Evolutionary conservation across 805 yeast genomes (phyloP).

Genomic region (Yarrowia bubula): DNA sequence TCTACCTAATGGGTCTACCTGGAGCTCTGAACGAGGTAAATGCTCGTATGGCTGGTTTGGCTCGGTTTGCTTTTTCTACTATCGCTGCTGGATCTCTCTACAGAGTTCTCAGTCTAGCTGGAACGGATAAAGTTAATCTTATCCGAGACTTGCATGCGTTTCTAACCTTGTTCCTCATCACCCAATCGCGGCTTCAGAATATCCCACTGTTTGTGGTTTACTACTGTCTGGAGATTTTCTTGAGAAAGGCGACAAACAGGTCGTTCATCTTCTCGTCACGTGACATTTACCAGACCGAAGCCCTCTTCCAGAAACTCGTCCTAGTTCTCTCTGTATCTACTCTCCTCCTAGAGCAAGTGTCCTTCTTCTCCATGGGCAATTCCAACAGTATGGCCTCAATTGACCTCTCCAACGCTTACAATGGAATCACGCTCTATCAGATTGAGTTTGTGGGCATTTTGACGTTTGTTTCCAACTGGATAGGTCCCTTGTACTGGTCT

Average conservation of each 20-base stretch:
- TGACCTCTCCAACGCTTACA: slow-evolving; percentile 87
- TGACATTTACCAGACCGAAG: slow-evolving; percentile 12
- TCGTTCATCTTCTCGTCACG: slow-evolving; percentile 21
- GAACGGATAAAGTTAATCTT: not conserved
- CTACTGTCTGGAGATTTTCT: slow-evolving; percentile 32
- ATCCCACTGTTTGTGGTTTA: slow-evolving; percentile 55
- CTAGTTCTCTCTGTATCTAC: slow-evolving; percentile 39
- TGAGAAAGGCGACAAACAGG: slow-evolving; percentile 27
- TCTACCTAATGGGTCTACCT: slow-evolving; percentile 27
- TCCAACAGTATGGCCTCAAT: slow-evolving; percentile 91
- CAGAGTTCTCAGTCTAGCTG: slow-evolving; percentile 13
- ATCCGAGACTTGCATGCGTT: slow-evolving; percentile 18
- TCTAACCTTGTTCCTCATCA: slow-evolving; percentile 45
- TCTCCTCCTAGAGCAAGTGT: slow-evolving; percentile 64
- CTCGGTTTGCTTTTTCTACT: slow-evolving; percentile 36
- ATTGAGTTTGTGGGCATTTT: slow-evolving; percentile 69
- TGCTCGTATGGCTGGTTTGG: slow-evolving; percentile 33
- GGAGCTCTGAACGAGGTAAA: slow-evolving; percentile 28
- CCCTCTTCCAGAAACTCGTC: slow-evolving; percentile 29
- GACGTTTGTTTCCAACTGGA: slow-evolving; percentile 81
- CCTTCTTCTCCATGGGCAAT: slow-evolving; percentile 85
- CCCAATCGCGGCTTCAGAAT: slow-evolving; percentile 54
- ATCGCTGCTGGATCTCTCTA: slow-evolving; percentile 32
- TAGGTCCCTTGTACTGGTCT: slow-evolving; percentile 82
- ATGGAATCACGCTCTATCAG: slow-evolving; percentile 74